phyloP scores from a whole-genome alignment of 345 rosid species.

The Brassica cretica region DNA sequence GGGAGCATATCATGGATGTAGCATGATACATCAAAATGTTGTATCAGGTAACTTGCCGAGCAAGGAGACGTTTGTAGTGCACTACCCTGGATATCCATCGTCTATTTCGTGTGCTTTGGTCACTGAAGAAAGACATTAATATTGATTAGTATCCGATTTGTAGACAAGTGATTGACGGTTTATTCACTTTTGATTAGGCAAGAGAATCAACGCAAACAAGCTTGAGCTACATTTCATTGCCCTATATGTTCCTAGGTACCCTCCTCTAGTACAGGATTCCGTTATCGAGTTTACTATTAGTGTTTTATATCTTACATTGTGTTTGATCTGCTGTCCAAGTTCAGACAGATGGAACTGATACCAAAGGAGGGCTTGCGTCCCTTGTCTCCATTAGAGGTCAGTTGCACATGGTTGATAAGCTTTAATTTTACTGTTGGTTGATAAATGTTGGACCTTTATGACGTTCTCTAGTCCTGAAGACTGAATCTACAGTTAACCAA shows the following conservation, averaged over 20 bases:
- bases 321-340: no score
- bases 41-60: constrained; percentile 61
- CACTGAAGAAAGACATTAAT: not conserved
- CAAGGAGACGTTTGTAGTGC: constrained; percentile 60
- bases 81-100: constrained; percentile 86
- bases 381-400: not conserved
- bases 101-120: constrained; percentile 35
- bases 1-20: not conserved
- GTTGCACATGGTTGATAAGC: no score
- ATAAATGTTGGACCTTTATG: no score
- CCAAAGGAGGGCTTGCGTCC: no score
- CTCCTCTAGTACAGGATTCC: no score
- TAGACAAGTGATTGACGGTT: not conserved
- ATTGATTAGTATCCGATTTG: constrained; percentile 8
- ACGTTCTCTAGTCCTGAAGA: no score
- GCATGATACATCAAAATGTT: not conserved
- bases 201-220: constrained; percentile 59
- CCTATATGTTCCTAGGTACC: no score
- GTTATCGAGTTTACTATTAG: no score
- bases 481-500: constrained; percentile 17
- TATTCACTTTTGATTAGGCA: constrained; percentile 41
- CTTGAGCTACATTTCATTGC: constrained; percentile 61
- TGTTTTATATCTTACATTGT: no score
- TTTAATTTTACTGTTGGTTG: no score
- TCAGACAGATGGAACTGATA: no score